These are phyloP conservation scores for Lasiosphaeria miniovina DNA, from an alignment of 495 filamentous ascomycete species.

Conservation along the genomic window DNA sequence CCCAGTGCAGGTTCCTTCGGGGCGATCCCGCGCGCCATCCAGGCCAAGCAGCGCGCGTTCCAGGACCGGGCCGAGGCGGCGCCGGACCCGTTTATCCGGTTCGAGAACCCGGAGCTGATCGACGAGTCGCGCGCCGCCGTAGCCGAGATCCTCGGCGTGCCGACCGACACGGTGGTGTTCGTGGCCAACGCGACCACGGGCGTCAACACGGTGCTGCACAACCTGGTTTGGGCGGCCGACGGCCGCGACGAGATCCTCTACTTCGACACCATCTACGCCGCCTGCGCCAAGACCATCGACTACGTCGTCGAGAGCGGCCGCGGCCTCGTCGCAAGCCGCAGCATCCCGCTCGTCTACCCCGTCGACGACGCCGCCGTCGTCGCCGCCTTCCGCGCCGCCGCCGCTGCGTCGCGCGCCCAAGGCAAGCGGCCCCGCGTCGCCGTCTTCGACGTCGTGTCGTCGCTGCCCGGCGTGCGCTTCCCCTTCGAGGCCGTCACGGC, in stretches of 20 bases:
- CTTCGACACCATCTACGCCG: constrained; percentile 75
- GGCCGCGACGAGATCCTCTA: constrained; percentile 60
- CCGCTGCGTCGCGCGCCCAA: constrained; percentile 39
- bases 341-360: constrained; percentile 52
- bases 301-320: constrained; percentile 61
- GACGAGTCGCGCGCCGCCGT: constrained; percentile 61
- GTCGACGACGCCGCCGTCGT: constrained; percentile 58
- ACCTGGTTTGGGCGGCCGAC: constrained; percentile 52
- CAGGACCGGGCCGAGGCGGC: constrained; percentile 59
- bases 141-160: constrained; percentile 60
- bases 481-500: constrained; percentile 68
- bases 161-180: constrained; percentile 63
- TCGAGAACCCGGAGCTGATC: constrained; percentile 55
- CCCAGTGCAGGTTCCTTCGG: constrained; percentile 66
- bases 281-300: constrained; percentile 65
- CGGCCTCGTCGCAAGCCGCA: constrained; percentile 30
- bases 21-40: constrained; percentile 62
- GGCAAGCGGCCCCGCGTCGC: constrained; percentile 55
- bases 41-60: constrained; percentile 52
- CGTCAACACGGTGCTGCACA: constrained; percentile 75
- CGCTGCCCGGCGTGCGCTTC: constrained; percentile 70
- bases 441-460: constrained; percentile 77
- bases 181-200: constrained; percentile 80
- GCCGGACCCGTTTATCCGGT: constrained; percentile 73
- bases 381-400: constrained; percentile 45